These are phyloP conservation scores for Stevia rebaudiana DNA, from an alignment of 140 eudicot genomes.

Conservation along the genomic window DNA sequence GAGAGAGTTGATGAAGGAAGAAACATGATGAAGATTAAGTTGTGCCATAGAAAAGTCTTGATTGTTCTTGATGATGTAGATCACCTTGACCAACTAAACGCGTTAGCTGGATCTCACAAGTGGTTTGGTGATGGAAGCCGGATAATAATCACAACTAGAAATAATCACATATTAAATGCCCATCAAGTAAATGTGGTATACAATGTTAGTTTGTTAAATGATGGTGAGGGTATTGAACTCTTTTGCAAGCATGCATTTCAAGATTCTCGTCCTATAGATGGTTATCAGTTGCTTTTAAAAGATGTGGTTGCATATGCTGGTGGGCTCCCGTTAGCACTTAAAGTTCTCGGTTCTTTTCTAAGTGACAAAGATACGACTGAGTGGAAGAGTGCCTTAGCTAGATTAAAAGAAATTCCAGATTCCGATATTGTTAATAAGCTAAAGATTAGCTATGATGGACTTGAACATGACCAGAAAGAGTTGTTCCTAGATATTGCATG, in stretches of 20 bases:
- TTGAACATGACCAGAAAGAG: background rate
- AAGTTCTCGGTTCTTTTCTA: slow-evolving; percentile 21
- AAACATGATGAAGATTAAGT: slow-evolving; percentile 19
- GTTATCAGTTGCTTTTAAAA: slow-evolving; percentile 14
- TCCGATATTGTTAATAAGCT: slow-evolving; percentile 11
- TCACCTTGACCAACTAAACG: slow-evolving; percentile 25
- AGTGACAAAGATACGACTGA: slow-evolving; percentile 17
- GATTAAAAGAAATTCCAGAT: slow-evolving; percentile 13
- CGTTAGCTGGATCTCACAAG: slow-evolving; percentile 18
- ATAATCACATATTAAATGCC: slow-evolving; percentile 14
- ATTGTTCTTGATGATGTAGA: slow-evolving; percentile 52
- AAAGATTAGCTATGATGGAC: slow-evolving; percentile 29
- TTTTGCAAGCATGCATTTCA: slow-evolving; percentile 12
- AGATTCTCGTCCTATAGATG: background rate
- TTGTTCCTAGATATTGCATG: slow-evolving; percentile 35
- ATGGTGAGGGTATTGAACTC: slow-evolving; percentile 20
- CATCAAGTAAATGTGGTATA: slow-evolving; percentile 8
- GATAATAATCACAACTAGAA: slow-evolving; percentile 45
- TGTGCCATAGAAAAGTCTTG: slow-evolving; percentile 22
- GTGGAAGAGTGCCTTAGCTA: slow-evolving; percentile 23
- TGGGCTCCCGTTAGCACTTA: slow-evolving; percentile 33
- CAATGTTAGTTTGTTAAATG: background rate
- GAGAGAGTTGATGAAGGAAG: slow-evolving; percentile 17
- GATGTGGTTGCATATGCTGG: slow-evolving; percentile 21
- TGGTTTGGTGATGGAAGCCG: slow-evolving; percentile 58